These are phyloP conservation scores for Scytalidium lignicola DNA, from an alignment of 2,329 filamentous ascomycete species.

Conservation along the genomic window DNA sequence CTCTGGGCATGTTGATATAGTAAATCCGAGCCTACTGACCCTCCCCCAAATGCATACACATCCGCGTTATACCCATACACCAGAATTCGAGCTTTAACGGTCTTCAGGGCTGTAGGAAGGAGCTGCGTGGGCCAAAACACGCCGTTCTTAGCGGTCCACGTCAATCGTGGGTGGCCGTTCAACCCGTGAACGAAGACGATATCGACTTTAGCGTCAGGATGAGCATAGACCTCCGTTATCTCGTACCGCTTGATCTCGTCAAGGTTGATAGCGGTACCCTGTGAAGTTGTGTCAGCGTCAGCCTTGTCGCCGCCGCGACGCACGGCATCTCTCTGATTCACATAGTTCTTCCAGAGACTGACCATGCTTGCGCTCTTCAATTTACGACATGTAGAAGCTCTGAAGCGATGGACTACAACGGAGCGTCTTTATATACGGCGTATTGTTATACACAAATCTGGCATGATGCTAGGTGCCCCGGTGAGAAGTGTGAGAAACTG, in stretches of 20 bases:
- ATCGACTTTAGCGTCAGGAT: slow-evolving; percentile 54
- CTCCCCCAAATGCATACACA: slow-evolving; percentile 39
- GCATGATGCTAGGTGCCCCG: not conserved
- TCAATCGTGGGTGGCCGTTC: slow-evolving; percentile 60
- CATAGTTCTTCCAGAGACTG: slow-evolving; percentile 4
- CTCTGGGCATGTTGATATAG: slow-evolving; percentile 69
- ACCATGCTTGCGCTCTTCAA: slow-evolving; percentile 15
- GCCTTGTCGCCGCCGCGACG: not conserved
- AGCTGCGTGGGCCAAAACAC: slow-evolving; percentile 68
- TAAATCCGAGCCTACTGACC: slow-evolving; percentile 50
- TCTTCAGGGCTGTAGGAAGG: slow-evolving; percentile 54
- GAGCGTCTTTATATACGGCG: slow-evolving; percentile 1
- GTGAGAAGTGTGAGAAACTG: not conserved
- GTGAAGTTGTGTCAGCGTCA: slow-evolving; percentile 4
- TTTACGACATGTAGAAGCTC: not conserved
- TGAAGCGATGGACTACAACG: not conserved
- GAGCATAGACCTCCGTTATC: slow-evolving; percentile 52
- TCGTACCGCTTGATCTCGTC: slow-evolving; percentile 48
- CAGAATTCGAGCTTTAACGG: slow-evolving; percentile 56
- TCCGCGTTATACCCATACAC: slow-evolving; percentile 75
- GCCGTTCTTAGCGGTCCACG: slow-evolving; percentile 51
- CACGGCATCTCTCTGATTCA: not conserved
- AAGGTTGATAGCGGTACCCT: slow-evolving; percentile 43
- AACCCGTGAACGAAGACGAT: slow-evolving; percentile 68
- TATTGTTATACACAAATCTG: not conserved